Conservation (phyloP, 805 yeast genomes). For the Lipomyces sp. region DNA sequence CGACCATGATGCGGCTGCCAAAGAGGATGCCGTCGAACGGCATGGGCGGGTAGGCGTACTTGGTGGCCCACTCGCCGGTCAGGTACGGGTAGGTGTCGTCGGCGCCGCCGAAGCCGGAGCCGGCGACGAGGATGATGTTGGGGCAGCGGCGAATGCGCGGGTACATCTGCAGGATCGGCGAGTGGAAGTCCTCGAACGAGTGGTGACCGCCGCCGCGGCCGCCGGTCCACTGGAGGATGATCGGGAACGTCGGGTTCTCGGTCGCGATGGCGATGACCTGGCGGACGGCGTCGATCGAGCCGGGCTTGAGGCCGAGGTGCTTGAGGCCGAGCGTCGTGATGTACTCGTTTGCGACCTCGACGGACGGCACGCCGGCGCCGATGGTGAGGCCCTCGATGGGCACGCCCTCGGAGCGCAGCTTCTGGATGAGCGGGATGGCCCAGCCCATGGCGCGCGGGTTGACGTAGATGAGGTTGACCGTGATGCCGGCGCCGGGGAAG, state of each 20-base stretch:
- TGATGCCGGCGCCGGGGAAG: conserved; percentile 84
- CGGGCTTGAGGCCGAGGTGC: conserved; percentile 95
- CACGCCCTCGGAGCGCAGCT: conserved; percentile 84
- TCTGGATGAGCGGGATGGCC: conserved; percentile 95
- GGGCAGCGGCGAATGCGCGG: conserved; percentile 86
- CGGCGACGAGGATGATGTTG: conserved; percentile 89
- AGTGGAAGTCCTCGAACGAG: conserved; percentile 98
- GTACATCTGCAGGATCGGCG: conserved; percentile 94
- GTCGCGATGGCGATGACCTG: conserved; percentile 88
- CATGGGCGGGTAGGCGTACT: conserved; percentile 92
- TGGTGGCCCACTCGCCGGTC: conserved; percentile 93
- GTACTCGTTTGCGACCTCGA: conserved; percentile 96
- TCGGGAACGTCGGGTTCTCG: conserved; percentile 94
- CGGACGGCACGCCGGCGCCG: conserved; percentile 99
- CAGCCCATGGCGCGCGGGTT: conserved; percentile 97
- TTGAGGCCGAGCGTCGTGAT: conserved; percentile 88
- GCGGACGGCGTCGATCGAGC: conserved; percentile 87
- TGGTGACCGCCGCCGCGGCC: conserved; percentile 99
- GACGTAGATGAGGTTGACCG: conserved; percentile 89
- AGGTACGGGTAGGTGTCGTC: conserved; percentile 97
- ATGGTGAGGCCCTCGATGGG: conserved; percentile 94
- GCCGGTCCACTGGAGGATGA: conserved; percentile 99
- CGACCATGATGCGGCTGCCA: conserved; percentile 96
- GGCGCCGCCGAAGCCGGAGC: conserved; percentile 97
- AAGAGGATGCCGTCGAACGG: conserved; percentile 96